These are phyloP conservation scores for Bacterosira constricta DNA, from an alignment of 108 stramenopile species.

Conservation along the genomic window DNA sequence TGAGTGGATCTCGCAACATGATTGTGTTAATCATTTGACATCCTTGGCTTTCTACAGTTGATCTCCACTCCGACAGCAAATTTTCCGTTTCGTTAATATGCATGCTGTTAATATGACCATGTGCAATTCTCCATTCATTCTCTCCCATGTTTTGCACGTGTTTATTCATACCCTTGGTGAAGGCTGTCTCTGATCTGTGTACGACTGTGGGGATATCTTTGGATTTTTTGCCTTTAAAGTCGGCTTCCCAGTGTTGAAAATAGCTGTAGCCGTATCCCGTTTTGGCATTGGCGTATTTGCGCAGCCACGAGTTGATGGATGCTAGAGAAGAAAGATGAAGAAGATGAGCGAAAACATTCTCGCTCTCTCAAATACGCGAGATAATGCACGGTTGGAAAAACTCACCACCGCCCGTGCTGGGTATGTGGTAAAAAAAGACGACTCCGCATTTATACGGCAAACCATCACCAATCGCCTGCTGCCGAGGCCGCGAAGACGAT, in stretches of 20 bases:
- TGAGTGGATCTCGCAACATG: slow-evolving; percentile 1
- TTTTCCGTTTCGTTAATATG: background rate
- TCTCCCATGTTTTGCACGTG: background rate
- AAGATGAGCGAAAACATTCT: no score
- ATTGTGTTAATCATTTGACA: slow-evolving; percentile 2
- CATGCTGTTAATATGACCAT: slow-evolving; percentile 1
- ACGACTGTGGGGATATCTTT: slow-evolving; percentile 1
- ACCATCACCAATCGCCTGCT: background rate
- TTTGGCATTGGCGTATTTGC: background rate
- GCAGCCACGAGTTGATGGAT: slow-evolving; percentile 15
- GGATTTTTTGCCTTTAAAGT: background rate
- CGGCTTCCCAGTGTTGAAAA: slow-evolving; percentile 16
- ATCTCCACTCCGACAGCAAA: background rate
- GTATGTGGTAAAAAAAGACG: slow-evolving; percentile 46
- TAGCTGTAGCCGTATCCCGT: background rate
- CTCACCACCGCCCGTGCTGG: slow-evolving; percentile 37
- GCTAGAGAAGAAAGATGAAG: no score
- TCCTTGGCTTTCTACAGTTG: background rate
- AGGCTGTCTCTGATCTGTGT: background rate
- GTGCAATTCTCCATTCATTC: background rate
- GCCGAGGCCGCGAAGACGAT: background rate
- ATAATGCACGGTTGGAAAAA: background rate
- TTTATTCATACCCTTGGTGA: background rate
- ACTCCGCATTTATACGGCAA: slow-evolving; percentile 23
- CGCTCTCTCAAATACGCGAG: background rate